Evolutionary conservation across 106 monocot genomes (phyloP), one percentile per base, ranked within the genome.

Genomic region (Agapanthus africanus): DNA sequence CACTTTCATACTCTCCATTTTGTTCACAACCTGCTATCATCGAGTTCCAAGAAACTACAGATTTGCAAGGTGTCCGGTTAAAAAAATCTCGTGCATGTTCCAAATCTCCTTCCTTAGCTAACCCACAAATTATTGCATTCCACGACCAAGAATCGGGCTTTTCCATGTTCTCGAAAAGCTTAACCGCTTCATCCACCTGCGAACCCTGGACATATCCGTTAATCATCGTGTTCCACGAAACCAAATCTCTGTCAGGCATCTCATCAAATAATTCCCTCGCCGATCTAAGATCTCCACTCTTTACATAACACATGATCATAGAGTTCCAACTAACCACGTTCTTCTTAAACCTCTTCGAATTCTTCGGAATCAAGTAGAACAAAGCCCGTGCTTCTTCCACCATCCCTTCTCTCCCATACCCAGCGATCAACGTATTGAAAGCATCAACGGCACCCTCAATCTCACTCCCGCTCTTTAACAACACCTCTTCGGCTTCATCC

Each of bases 171-270:
- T 36, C 41, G 38, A 95, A 86, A 44, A 95, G 91, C 3, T 35
- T 49, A 18, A 73, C 74, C 4, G 91, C 91, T 59, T 84, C 72
- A 15, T 88, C 77, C 75, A 91, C 68, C 15, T 80, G 72, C 19
- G 40, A 68, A 11, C 40, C 61, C 44, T 85, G 77, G 1, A 75
- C 74, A 46, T 86, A 84, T 0, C 88, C 90, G 4, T 69, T 54
- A 40, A 95, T 86, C 83, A 95, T 91, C 33, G 95, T 95, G 71
- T 91, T 91, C 95, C 91, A 95, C 22, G 95, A 91, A 16, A 91
- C 25, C 26, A 69, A 31, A 70, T 95, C 95, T 39, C 78, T 79
- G 0, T 76, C 70, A 8, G 81, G 79, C 91, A 91, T 95, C 31
- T 79, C 87, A 74, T 95, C 76, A 66, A 94, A 94, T 11, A 90